Evolutionary conservation across 225 moss, liverwort and hornwort species (phyloP).

Genomic region (Straminergon stramineum): DNA sequence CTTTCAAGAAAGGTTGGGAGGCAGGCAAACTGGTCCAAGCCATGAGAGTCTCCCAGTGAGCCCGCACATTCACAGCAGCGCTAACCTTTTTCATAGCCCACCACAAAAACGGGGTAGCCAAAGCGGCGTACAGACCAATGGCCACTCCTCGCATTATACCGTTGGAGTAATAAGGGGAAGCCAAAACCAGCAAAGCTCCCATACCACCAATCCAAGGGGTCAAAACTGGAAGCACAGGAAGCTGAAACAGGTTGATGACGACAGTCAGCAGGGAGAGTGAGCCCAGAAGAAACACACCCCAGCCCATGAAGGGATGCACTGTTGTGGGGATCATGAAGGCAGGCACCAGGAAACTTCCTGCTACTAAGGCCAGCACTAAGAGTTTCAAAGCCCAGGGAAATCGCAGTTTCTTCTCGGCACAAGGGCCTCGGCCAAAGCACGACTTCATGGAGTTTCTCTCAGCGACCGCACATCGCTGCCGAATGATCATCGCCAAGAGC

Average conservation of each 20-base stretch:
- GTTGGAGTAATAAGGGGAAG: constrained; percentile 48
- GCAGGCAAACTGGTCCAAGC: constrained; percentile 59
- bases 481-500: constrained; percentile 52
- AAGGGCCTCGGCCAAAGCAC: constrained; percentile 66
- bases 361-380: constrained; percentile 15
- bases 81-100: constrained; percentile 53
- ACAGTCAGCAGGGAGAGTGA: constrained; percentile 65
- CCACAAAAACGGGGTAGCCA: constrained; percentile 71
- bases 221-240: constrained; percentile 57
- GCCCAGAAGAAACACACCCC: constrained; percentile 75
- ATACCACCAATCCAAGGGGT: constrained; percentile 70
- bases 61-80: constrained; percentile 34
- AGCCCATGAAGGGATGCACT: constrained; percentile 83
- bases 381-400: constrained; percentile 42
- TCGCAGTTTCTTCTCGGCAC: constrained; percentile 23
- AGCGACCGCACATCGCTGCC: constrained; percentile 32
- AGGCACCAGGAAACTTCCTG: constrained; percentile 51
- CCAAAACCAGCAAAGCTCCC: constrained; percentile 73
- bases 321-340: constrained; percentile 70
- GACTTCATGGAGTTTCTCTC: constrained; percentile 63
- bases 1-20: constrained; percentile 57
- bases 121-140: constrained; percentile 53
- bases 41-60: constrained; percentile 72
- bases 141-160: constrained; percentile 70
- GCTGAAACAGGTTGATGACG: constrained; percentile 57